Evolutionary conservation across 2,329 filamentous ascomycete genomes (phyloP), one percentile per base, ranked within the genome.

Genomic region (Cercospora sojina): DNA sequence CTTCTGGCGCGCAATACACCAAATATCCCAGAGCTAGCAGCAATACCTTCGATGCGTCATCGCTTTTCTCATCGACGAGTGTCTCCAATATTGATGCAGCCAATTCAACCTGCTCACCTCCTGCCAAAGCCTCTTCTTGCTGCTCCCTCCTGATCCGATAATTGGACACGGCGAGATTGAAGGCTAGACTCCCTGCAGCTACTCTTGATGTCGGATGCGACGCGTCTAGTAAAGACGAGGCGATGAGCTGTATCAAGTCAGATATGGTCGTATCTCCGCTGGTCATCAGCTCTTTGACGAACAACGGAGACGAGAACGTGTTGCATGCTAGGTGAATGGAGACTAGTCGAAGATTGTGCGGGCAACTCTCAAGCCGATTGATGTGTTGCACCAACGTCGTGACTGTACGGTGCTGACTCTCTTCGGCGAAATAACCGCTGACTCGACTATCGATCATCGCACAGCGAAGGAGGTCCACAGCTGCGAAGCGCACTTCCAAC

Each of bases 271-370:
- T 63, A 60, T 71, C 70, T 10, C 69, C 70, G 32, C 67, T 67
- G 16, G 65, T 66, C 47, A 76, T 64, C 6, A 75, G 58, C 27
- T 73, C 70, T 2, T 87, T 83, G 0, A 88, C 83, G 73, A 90
- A 96, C 0, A 96, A 82, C 0, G 87, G 85, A 0, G 89, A 90
- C 0, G 87, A 89, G 80, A 96, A 97, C 49, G 96, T 82, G 74
- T 97, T 97, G 80, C 92, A 96, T 1, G 87, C 85, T 74, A 94
- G 85, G 72, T 97, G 93, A 23, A 96, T 80, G 0, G 92, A 90
- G 16, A 96, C 91, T 1, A 97, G 87, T 13, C 92, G 89, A 1
- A 96, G 84, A 4, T 91, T 89, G 75, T 97, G 97, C 0, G 92
- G 92, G 47, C 88, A 91, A 32, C 86, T 82, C 5, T 80, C 77